Conservation (phyloP, 345 rosid species). For the Triadica sebifera region DNA sequence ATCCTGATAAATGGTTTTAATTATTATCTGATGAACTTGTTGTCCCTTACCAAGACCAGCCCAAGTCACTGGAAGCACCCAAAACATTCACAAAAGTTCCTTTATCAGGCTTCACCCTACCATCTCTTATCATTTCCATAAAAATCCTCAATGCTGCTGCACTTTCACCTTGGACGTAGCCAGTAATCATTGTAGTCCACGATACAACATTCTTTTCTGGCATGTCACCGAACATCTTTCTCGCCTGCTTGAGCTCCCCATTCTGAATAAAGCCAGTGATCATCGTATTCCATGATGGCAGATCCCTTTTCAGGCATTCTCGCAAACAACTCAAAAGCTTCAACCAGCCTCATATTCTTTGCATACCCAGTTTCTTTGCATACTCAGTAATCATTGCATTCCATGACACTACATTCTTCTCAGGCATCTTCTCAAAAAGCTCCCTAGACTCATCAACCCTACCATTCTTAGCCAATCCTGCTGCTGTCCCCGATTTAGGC, state of each 20-base stretch:
- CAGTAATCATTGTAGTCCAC: slow-evolving; percentile 78
- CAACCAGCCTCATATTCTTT: slow-evolving; percentile 44
- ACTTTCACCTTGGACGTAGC: slow-evolving; percentile 46
- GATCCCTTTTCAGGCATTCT: slow-evolving; percentile 58
- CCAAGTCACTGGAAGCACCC: slow-evolving; percentile 67
- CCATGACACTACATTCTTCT: slow-evolving; percentile 64
- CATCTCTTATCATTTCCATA: slow-evolving; percentile 49
- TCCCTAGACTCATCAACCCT: slow-evolving; percentile 61
- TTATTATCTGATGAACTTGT: slow-evolving; percentile 62
- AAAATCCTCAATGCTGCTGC: slow-evolving; percentile 60
- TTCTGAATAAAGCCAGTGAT: slow-evolving; percentile 60
- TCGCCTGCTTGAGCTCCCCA: slow-evolving; percentile 44
- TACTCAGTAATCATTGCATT: slow-evolving; percentile 79
- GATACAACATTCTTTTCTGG: slow-evolving; percentile 61
- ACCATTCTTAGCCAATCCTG: slow-evolving; percentile 57
- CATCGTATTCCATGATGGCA: slow-evolving; percentile 77
- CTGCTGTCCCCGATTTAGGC: slow-evolving; percentile 65
- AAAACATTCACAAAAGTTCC: slow-evolving; percentile 61
- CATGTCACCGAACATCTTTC: slow-evolving; percentile 49
- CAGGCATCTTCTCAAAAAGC: slow-evolving; percentile 58
- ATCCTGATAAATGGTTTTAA: slow-evolving; percentile 52
- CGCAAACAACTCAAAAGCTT: slow-evolving; percentile 56
- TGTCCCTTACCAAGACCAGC: slow-evolving; percentile 70
- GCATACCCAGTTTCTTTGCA: slow-evolving; percentile 67
- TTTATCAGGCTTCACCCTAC: slow-evolving; percentile 45